These are phyloP conservation scores for Botryotinia calthae DNA, from an alignment of 2,329 filamentous ascomycete genomes.

Conservation along the genomic window DNA sequence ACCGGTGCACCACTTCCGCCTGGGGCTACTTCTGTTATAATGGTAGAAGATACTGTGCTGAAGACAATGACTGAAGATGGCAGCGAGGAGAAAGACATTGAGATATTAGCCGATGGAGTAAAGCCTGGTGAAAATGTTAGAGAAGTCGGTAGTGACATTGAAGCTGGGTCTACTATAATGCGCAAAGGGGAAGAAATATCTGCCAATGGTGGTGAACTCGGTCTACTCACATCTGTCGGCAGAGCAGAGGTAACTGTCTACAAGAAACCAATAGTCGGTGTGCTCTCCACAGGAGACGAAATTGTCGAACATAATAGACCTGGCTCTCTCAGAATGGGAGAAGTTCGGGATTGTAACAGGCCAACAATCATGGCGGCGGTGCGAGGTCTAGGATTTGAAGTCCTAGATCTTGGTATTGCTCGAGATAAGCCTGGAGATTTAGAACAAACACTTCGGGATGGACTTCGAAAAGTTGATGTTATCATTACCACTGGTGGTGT, in stretches of 20 bases:
- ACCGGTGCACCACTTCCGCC: slow-evolving; percentile 89
- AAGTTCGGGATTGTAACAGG: slow-evolving; percentile 91
- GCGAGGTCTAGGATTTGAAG: slow-evolving; percentile 70
- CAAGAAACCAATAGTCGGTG: slow-evolving; percentile 73
- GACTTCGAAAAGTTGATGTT: slow-evolving; percentile 72
- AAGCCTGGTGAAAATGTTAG: slow-evolving; percentile 82
- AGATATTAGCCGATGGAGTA: slow-evolving; percentile 77
- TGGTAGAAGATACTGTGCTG: slow-evolving; percentile 91
- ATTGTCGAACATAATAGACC: slow-evolving; percentile 72
- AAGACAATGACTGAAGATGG: slow-evolving; percentile 74
- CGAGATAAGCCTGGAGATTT: slow-evolving; percentile 70
- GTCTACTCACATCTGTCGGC: slow-evolving; percentile 82
- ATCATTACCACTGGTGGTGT: slow-evolving; percentile 92
- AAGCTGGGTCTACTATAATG: slow-evolving; percentile 66
- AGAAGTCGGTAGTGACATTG: slow-evolving; percentile 85
- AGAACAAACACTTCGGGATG: slow-evolving; percentile 73
- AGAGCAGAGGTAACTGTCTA: slow-evolving; percentile 69
- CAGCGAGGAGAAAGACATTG: slow-evolving; percentile 80
- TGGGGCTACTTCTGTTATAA: slow-evolving; percentile 87
- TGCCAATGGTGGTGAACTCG: slow-evolving; percentile 84
- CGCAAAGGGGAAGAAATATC: slow-evolving; percentile 78
- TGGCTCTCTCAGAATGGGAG: slow-evolving; percentile 65
- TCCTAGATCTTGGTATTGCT: slow-evolving; percentile 82
- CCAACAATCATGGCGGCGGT: slow-evolving; percentile 81
- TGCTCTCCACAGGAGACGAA: slow-evolving; percentile 93